These are phyloP conservation scores for Mrakia hoshinonis DNA, from an alignment of 768 basidiomycete species.

Conservation along the genomic window DNA sequence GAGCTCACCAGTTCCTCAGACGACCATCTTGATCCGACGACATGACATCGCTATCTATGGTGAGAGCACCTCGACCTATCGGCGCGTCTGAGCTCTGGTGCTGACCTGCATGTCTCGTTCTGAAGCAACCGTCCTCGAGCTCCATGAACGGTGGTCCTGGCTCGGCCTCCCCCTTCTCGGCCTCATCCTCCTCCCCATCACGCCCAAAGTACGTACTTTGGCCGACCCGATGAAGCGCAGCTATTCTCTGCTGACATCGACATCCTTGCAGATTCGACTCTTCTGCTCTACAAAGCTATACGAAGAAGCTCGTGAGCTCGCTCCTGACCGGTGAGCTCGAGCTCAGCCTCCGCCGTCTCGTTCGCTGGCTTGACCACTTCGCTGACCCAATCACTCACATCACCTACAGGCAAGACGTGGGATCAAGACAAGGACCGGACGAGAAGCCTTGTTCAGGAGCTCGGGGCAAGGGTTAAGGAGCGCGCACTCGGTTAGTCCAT, in stretches of 20 bases:
- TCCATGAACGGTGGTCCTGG: background rate
- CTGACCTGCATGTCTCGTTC: background rate
- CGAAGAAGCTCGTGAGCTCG: background rate
- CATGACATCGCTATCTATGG: background rate
- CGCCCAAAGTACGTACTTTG: background rate
- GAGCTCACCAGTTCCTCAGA: background rate
- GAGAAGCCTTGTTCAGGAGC: background rate
- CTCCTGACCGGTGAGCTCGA: background rate
- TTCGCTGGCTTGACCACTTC: background rate
- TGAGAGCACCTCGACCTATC: background rate
- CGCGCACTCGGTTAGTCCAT: background rate
- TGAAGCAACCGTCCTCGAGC: background rate
- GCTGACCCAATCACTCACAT: background rate
- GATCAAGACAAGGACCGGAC: background rate
- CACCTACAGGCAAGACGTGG: background rate
- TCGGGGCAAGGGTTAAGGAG: background rate
- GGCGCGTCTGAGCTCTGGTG: background rate
- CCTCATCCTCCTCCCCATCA: constrained; percentile 3
- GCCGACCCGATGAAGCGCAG: no score
- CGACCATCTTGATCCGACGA: background rate
- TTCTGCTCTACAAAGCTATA: background rate
- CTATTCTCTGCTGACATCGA: background rate
- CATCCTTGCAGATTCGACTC: background rate
- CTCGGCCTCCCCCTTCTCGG: background rate
- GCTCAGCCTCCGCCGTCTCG: background rate